Conservation (phyloP, 208 protist genomes). For the Leishmania amazonensis region DNA sequence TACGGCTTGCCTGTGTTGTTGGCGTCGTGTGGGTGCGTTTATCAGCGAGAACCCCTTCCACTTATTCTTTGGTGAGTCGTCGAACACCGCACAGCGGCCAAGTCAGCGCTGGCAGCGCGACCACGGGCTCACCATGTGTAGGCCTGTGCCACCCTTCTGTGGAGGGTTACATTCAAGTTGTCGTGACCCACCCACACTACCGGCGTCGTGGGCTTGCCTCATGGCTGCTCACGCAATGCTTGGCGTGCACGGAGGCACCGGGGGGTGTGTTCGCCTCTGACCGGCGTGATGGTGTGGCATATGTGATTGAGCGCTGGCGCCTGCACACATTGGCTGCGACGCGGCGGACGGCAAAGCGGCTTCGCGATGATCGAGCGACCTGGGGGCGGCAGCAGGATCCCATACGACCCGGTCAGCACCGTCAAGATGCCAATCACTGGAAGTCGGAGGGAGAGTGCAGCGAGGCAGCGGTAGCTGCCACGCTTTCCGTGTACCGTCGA, state of each 20-base stretch:
- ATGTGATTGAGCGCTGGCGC: constrained; percentile 51
- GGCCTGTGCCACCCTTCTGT: constrained; percentile 12
- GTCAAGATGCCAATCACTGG: not conserved
- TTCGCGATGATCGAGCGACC: not conserved
- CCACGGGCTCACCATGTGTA: not conserved
- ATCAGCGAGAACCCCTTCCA: not conserved
- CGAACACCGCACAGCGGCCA: not conserved
- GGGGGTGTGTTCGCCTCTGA: constrained; percentile 14
- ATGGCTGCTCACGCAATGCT: constrained; percentile 36
- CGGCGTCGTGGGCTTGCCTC: constrained; percentile 45
- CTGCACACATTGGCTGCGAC: constrained; percentile 63
- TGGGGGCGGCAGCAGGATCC: too few species aligned
- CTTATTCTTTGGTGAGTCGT: not conserved
- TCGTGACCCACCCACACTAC: constrained; percentile 36
- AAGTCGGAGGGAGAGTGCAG: not conserved
- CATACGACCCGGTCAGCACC: not conserved
- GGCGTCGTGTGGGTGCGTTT: constrained; percentile 78
- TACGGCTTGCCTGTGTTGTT: constrained; percentile 42
- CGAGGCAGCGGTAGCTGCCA: constrained; percentile 5
- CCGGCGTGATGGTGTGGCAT: not conserved
- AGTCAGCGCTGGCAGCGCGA: not conserved
- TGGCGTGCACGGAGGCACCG: constrained; percentile 6
- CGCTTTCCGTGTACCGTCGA: constrained; percentile 48
- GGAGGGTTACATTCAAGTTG: constrained; percentile 83
- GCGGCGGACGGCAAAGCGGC: not conserved